A percentile compares a stretch with the other conserved stretches of the same genome.
Conservation (phyloP, 148 eudicot species). For the Pouteria glomerata region DNA sequence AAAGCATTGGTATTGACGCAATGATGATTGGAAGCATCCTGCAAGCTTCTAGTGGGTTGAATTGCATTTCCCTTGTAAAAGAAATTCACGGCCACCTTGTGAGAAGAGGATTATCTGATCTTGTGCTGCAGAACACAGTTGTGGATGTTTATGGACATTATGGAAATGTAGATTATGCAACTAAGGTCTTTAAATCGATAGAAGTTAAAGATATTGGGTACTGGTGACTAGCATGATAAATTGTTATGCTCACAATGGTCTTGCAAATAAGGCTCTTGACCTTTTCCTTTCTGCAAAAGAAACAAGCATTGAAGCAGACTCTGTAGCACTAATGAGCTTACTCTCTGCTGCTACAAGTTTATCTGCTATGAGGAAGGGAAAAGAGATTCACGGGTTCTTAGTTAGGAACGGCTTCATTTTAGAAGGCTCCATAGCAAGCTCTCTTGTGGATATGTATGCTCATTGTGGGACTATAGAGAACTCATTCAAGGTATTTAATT, state of each 20-base stretch:
- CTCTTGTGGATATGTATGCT: constrained; percentile 87
- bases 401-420: constrained; percentile 46
- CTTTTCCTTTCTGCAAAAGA: constrained; percentile 44
- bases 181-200: constrained; percentile 42
- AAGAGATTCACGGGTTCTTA: constrained; percentile 76
- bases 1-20: constrained; percentile 38
- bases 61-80: constrained; percentile 49
- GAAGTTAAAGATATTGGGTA: constrained; percentile 61
- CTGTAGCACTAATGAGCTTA: constrained; percentile 48
- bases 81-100: constrained; percentile 64
- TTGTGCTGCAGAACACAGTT: constrained; percentile 49
- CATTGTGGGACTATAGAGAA: constrained; percentile 60
- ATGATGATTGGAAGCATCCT: constrained; percentile 74
- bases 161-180: constrained; percentile 45
- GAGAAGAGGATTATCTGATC: constrained; percentile 53
- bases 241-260: constrained; percentile 52
- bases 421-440: constrained; percentile 54
- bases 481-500: constrained; percentile 53
- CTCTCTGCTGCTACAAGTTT: constrained; percentile 63
- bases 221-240: constrained; percentile 84
- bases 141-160: constrained; percentile 70
- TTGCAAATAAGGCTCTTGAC: constrained; percentile 62
- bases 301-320: constrained; percentile 52
- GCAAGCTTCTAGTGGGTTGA: constrained; percentile 61
- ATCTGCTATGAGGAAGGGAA: constrained; percentile 70